Evolutionary conservation across 2,329 filamentous ascomycete genomes (phyloP).

Genomic region (Claviceps sp.): DNA sequence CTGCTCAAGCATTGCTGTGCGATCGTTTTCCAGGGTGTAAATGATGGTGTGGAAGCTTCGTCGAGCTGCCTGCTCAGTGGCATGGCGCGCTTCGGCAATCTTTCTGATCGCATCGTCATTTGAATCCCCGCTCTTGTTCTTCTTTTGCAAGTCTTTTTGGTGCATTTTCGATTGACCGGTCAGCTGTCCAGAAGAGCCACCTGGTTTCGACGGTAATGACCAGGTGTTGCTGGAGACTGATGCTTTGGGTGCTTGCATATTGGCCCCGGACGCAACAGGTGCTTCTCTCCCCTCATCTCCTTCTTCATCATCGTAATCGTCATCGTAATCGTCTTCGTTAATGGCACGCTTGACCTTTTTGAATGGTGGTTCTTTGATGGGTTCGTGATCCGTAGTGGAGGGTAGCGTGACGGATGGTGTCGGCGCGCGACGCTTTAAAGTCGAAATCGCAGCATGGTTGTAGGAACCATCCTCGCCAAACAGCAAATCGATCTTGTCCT

Average conservation of each 20-base stretch:
- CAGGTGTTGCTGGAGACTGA: conserved; percentile 43
- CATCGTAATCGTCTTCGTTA: conserved; percentile 75
- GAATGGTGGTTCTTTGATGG: conserved; percentile 44
- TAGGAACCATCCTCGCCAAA: conserved; percentile 48
- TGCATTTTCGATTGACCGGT: conserved; percentile 36
- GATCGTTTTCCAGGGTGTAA: conserved; percentile 89
- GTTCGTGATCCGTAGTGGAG: conserved; percentile 44
- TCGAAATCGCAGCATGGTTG: conserved; percentile 38
- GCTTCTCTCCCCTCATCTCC: conserved; percentile 46
- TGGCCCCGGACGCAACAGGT: conserved; percentile 28
- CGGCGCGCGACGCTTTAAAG: conserved; percentile 31
- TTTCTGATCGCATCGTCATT: conserved; percentile 80
- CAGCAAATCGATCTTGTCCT: conserved; percentile 63
- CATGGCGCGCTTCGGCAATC: conserved; percentile 81
- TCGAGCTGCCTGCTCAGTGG: conserved; percentile 79
- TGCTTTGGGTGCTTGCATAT: conserved; percentile 35
- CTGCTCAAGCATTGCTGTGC: conserved; percentile 93
- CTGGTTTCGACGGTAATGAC: conserved; percentile 56
- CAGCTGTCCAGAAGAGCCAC: conserved; percentile 49
- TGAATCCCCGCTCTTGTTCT: conserved; percentile 45
- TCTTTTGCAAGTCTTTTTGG: conserved; percentile 33
- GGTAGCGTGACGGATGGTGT: conserved; percentile 31
- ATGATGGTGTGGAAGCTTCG: conserved; percentile 87
- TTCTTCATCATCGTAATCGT: conserved; percentile 78
- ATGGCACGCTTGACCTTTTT: conserved; percentile 69